Conservation (phyloP, 2,329 filamentous ascomycete genomes). For the Endothia cerciana region DNA sequence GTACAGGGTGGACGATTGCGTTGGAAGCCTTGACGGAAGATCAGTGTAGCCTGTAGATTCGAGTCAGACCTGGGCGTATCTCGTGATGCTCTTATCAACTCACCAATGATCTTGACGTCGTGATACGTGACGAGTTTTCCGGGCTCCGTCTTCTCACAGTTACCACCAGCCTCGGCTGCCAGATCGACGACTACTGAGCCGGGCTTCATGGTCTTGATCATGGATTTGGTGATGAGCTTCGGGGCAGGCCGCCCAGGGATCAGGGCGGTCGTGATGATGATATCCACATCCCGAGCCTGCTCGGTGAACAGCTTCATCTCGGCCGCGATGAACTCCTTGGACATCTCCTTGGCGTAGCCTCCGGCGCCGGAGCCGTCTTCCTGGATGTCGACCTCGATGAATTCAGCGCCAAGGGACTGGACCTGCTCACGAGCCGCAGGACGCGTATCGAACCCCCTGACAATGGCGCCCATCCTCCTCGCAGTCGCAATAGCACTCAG, state of each 20-base stretch:
- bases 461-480: slow-evolving; percentile 83
- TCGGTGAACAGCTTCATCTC: slow-evolving; percentile 93
- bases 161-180: slow-evolving; percentile 85
- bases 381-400: slow-evolving; percentile 82
- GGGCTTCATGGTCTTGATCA: slow-evolving; percentile 85
- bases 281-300: slow-evolving; percentile 85
- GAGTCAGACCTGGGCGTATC: neutral
- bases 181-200: slow-evolving; percentile 88
- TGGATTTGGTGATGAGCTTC: slow-evolving; percentile 79
- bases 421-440: slow-evolving; percentile 88
- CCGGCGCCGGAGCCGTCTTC: slow-evolving; percentile 85
- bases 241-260: slow-evolving; percentile 85
- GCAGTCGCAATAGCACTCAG: slow-evolving; percentile 87
- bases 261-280: slow-evolving; percentile 89
- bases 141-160: slow-evolving; percentile 80
- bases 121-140: slow-evolving; percentile 73
- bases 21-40: slow-evolving; percentile 82
- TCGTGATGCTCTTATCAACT: slow-evolving; percentile 32
- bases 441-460: slow-evolving; percentile 89
- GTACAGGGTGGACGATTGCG: slow-evolving; percentile 87
- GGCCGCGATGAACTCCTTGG: slow-evolving; percentile 87
- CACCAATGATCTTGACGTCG: slow-evolving; percentile 83
- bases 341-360: slow-evolving; percentile 93
- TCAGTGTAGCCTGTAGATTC: slow-evolving; percentile 73
- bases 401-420: slow-evolving; percentile 86